Conservation (phyloP, 352 stramenopile genomes). For the Phytophthora kernoviae region DNA sequence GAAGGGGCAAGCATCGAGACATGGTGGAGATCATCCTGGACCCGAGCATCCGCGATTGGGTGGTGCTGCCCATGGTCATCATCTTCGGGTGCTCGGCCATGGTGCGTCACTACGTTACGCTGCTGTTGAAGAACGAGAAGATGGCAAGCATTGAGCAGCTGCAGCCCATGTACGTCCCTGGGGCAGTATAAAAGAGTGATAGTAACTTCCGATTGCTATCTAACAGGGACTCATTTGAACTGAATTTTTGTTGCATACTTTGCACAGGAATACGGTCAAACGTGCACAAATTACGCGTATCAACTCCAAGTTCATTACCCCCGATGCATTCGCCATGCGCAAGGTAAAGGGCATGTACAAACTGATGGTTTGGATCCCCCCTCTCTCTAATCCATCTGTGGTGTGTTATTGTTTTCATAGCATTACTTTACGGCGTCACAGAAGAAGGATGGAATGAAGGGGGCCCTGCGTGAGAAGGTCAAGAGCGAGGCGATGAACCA, state of each 20-base stretch:
- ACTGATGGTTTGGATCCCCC: slow-evolving; percentile 6
- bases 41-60: slow-evolving; percentile 94
- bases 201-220: too few species aligned
- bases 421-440: slow-evolving; percentile 89
- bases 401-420: slow-evolving; percentile 25
- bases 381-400: slow-evolving; percentile 1
- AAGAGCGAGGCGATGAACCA: slow-evolving; percentile 92
- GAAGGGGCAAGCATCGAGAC: background rate
- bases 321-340: slow-evolving; percentile 88
- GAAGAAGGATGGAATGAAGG: slow-evolving; percentile 88
- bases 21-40: slow-evolving; percentile 93
- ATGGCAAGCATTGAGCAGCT: slow-evolving; percentile 78
- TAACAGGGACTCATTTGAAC: too few species aligned
- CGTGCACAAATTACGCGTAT: slow-evolving; percentile 84
- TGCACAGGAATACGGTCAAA: slow-evolving; percentile 81
- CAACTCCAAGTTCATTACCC: slow-evolving; percentile 90
- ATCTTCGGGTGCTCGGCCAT: slow-evolving; percentile 92
- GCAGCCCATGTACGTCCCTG: slow-evolving; percentile 64
- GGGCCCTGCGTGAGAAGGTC: slow-evolving; percentile 86
- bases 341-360: slow-evolving; percentile 49
- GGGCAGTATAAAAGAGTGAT: background rate
- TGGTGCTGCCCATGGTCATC: slow-evolving; percentile 97
- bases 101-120: slow-evolving; percentile 86
- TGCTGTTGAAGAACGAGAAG: slow-evolving; percentile 86
- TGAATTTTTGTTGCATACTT: background rate